Percentiles rank a stretch among this genome's conserved stretches.
phyloP scores from a whole-genome alignment of 2,329 filamentous ascomycete species.

The Plectosphaerella cucumerina region DNA sequence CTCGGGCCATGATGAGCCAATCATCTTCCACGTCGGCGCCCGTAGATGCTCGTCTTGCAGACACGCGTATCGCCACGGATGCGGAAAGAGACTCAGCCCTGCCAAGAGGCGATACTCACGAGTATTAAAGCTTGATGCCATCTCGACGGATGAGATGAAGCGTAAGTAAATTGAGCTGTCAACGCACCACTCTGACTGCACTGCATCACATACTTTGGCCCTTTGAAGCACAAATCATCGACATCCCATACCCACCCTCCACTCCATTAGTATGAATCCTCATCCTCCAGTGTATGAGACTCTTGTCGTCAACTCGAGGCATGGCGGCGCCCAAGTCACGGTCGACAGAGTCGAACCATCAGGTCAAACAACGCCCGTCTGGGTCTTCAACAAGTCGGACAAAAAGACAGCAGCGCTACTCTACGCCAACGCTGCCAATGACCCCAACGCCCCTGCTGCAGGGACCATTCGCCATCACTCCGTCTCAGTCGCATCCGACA shows the following conservation, averaged over 20 bases:
- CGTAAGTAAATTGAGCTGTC: not conserved
- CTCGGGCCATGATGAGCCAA: too few species aligned
- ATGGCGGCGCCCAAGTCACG: conserved; percentile 5
- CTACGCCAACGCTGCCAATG: conserved; percentile 1
- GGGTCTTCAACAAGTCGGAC: conserved; percentile 6
- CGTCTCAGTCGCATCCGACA: conserved; percentile 6
- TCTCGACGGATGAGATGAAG: not conserved
- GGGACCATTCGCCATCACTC: conserved; percentile 2
- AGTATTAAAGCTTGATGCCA: not conserved
- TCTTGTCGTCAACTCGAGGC: not conserved
- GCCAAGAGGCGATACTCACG: not conserved
- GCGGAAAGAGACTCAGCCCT: too few species aligned
- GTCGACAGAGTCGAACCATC: conserved; percentile 7
- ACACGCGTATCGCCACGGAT: not conserved
- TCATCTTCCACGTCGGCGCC: too few species aligned
- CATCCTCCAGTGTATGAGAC: not conserved
- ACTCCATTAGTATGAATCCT: not conserved
- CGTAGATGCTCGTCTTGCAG: not conserved
- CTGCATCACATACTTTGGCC: not conserved
- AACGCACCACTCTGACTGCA: not conserved
- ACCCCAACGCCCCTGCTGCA: not conserved
- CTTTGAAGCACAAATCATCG: not conserved
- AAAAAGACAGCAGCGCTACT: conserved; percentile 1
- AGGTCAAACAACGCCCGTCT: conserved; percentile 3
- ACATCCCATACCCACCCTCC: not conserved